Evolutionary conservation across 1,284 basidiomycete genomes (phyloP).

Genomic region (Ganoderma resinaceum): DNA sequence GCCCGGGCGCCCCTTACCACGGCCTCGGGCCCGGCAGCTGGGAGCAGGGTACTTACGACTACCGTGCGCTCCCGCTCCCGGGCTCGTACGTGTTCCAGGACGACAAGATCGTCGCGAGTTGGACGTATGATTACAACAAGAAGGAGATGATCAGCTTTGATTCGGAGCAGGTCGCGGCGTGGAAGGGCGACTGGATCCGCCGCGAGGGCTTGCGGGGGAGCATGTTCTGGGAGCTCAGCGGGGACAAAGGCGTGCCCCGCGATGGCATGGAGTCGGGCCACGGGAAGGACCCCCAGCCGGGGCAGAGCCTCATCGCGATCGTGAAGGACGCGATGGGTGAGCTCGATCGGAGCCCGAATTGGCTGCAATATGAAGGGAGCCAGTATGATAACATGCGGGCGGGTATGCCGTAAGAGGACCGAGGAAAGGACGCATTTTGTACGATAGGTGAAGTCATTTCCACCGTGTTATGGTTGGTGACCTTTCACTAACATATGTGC

Average conservation of each 20-base stretch:
- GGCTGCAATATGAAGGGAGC: slow-evolving; percentile 75
- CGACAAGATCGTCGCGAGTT: slow-evolving; percentile 67
- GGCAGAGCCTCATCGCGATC: slow-evolving; percentile 64
- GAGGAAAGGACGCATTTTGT: slow-evolving; percentile 12
- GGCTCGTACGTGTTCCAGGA: slow-evolving; percentile 68
- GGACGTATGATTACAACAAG: slow-evolving; percentile 73
- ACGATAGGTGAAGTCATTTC: slow-evolving; percentile 21
- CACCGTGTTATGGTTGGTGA: not conserved
- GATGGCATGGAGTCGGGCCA: slow-evolving; percentile 69
- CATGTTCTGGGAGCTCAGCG: slow-evolving; percentile 90
- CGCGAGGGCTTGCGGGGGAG: slow-evolving; percentile 76
- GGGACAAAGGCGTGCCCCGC: slow-evolving; percentile 72
- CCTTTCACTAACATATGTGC: slow-evolving; percentile 14
- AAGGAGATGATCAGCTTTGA: slow-evolving; percentile 86
- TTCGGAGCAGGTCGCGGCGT: slow-evolving; percentile 66
- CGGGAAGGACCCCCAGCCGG: slow-evolving; percentile 44
- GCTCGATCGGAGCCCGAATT: slow-evolving; percentile 71
- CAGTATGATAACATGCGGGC: slow-evolving; percentile 79
- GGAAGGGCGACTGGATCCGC: slow-evolving; percentile 81
- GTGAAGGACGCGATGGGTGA: slow-evolving; percentile 80
- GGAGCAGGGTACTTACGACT: slow-evolving; percentile 86
- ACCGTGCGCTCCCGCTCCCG: slow-evolving; percentile 78
- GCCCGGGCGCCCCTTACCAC: slow-evolving; percentile 80
- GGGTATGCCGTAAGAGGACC: slow-evolving; percentile 55
- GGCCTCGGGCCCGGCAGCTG: slow-evolving; percentile 80